Conservation (phyloP, 192 early-diverging fungal genomes). For the Umbelopsis ramanniana region DNA sequence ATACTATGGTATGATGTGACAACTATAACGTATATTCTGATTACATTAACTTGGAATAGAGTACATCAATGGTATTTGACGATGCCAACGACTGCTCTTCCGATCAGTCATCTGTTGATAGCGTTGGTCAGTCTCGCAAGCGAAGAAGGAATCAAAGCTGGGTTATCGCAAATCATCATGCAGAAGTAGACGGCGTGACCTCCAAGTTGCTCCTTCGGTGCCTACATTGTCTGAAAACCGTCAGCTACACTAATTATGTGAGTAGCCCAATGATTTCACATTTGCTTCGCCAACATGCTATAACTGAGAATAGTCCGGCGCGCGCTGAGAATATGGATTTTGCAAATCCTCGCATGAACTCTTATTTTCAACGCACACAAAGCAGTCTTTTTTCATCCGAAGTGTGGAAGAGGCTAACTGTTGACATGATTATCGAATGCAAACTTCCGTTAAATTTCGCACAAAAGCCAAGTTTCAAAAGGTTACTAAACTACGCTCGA, state of each 20-base stretch:
- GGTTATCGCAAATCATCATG: not conserved
- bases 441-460: not conserved
- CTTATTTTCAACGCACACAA: not conserved
- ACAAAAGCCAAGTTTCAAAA: not conserved
- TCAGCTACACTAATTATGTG: not conserved
- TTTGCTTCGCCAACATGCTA: not conserved
- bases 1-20: not conserved
- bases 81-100: not conserved
- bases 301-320: not conserved
- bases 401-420: not conserved
- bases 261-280: not conserved
- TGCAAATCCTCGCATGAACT: not conserved
- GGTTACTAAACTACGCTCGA: not conserved
- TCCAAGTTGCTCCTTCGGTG: not conserved
- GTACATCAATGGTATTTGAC: not conserved
- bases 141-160: not conserved
- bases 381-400: not conserved
- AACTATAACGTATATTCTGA: not conserved
- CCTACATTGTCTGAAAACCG: not conserved
- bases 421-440: not conserved
- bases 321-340: not conserved
- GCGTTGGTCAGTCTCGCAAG: not conserved
- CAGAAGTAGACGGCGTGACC: not conserved
- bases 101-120: not conserved
- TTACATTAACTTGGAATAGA: not conserved